Evolutionary conservation across 140 eudicot genomes (phyloP), one percentile per base, ranked within the genome.

Genomic region (Oenanthe javanica): DNA sequence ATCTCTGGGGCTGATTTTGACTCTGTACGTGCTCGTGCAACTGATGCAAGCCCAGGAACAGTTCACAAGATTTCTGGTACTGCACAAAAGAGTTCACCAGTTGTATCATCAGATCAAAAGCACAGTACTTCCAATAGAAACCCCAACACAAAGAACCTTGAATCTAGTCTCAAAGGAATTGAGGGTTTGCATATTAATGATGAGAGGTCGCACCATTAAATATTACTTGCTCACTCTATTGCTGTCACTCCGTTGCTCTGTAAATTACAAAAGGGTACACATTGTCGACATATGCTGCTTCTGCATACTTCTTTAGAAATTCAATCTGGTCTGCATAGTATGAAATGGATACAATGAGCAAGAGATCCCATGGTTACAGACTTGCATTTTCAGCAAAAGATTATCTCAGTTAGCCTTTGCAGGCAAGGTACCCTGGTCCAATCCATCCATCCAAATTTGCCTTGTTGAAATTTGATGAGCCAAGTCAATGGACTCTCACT

Each of bases 61-160:
- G 87, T 87, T 51, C 89, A 82, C 76, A 85, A 88, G 86, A 85
- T 80, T 76, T 74, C 94, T 15, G 87, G 93, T 75, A 78, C 81
- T n/a, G 92, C 94, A 55, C 98, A 88, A 54, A 88, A 91, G 82
- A 88, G 87, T 86, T 88, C 96, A 25, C 97, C 93, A 4, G 87
- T 88, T 19, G 84, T 89, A 49, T 86, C 96, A 76, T 84, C 93
- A 2, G 93, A 91, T 72, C 89, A 93, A 52, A 90, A 85, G 63
- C 89, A 87, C 50, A 43, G 86, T 13, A 78, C 90, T 72, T 92
- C 94, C 27, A 80, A 81, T 73, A 89, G 88, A 86, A 84, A 82
- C 81, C 64, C 87, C 27, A 77, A 87, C 83, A 83, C 74, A 19
- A 92, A 87, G 79, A 92, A 89, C 88, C 87, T 87, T 75, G 97